A percentile compares a stretch with the other conserved stretches of the same genome.
phyloP scores from a whole-genome alignment of 352 stramenopile genomes.

The Albugo laibachii region DNA sequence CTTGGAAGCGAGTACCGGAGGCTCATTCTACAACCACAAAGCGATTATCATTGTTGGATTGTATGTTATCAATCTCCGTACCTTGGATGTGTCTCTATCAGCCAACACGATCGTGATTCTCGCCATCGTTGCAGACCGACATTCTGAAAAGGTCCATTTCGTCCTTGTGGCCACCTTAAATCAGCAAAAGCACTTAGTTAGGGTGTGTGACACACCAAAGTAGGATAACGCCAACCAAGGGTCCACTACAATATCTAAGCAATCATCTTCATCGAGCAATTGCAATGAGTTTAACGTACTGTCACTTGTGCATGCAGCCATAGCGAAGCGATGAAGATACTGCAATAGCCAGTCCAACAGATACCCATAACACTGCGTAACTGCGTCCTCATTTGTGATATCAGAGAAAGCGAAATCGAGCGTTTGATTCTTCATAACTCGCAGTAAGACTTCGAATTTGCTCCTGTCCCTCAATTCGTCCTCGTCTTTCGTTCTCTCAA shows the following conservation, averaged over 20 bases:
- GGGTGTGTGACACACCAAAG: too few relatives aligned
- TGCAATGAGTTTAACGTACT: constrained; percentile 1
- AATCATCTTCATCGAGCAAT: not conserved
- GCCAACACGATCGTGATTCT: constrained; percentile 38
- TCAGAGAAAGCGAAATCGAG: constrained; percentile 71
- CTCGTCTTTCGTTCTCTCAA: too few relatives aligned
- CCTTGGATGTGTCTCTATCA: constrained; percentile 46
- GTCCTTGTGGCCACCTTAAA: constrained; percentile 58
- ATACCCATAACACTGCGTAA: constrained; percentile 66
- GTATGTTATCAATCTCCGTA: constrained; percentile 32
- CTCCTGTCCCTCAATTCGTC: not conserved
- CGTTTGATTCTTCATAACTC: constrained; percentile 46
- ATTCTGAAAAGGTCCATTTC: constrained; percentile 76
- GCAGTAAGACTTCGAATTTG: constrained; percentile 10
- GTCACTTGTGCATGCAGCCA: constrained; percentile 56
- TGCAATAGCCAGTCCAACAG: constrained; percentile 70
- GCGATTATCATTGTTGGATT: constrained; percentile 62
- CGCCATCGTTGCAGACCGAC: constrained; percentile 61
- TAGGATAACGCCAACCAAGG: not conserved
- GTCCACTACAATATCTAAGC: not conserved
- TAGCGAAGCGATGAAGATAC: constrained; percentile 66
- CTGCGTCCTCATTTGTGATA: constrained; percentile 80
- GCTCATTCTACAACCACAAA: constrained; percentile 8
- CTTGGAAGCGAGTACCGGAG: too few relatives aligned
- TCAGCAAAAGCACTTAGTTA: not conserved